A percentile compares a stretch with the other conserved stretches of the same genome.
Conservation (phyloP, 176 grass and related monocot genomes). For the Cenchrus fungigraminus region DNA sequence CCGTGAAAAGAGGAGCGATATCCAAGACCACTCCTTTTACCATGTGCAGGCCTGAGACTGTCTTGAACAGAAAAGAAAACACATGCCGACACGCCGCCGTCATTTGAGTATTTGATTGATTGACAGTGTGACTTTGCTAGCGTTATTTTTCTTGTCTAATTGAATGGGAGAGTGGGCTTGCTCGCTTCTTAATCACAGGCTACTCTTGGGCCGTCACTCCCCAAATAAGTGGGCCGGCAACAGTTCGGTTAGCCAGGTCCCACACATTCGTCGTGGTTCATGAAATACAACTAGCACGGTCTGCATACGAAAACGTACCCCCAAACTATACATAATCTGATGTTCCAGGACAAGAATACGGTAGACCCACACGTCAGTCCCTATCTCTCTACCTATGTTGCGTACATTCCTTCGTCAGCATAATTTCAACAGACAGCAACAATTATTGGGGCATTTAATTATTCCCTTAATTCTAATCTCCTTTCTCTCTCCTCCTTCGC, state of each 20-base stretch:
- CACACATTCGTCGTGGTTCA: too few species aligned
- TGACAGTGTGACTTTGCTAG: too few species aligned
- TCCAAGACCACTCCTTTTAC: background rate
- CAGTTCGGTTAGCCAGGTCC: too few species aligned
- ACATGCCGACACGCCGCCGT: background rate
- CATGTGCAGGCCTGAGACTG: background rate
- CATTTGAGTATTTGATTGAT: background rate
- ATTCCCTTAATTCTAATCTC: background rate
- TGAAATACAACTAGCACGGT: background rate
- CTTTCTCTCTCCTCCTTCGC: slow-evolving; percentile 15
- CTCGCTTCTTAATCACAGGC: background rate
- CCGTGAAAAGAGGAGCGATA: background rate
- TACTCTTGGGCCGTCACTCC: background rate
- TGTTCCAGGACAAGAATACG: accelerated
- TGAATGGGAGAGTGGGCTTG: background rate
- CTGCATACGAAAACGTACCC: background rate
- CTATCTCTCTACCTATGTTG: background rate
- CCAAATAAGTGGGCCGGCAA: background rate
- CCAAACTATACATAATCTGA: background rate
- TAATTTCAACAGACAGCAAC: slow-evolving; percentile 6
- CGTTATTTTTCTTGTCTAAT: background rate
- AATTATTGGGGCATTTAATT: background rate
- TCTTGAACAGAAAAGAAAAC: background rate
- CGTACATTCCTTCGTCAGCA: background rate
- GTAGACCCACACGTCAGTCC: background rate